phyloP scores from a whole-genome alignment of 305 asterid species.

The Fraxinus sp. region DNA sequence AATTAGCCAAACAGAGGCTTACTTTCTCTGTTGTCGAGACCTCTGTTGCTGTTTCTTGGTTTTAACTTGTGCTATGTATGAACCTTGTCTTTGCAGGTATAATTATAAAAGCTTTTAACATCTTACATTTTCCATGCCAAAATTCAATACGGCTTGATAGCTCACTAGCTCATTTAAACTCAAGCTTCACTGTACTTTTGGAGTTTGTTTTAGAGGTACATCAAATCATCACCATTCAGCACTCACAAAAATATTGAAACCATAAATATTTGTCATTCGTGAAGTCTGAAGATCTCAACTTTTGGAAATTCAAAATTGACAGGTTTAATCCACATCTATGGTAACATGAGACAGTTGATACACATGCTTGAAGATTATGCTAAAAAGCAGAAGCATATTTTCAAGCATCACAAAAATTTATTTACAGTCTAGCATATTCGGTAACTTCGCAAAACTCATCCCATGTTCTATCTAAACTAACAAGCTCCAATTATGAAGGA shows the following conservation, averaged over 20 bases:
- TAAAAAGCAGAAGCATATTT: background rate
- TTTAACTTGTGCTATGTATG: background rate
- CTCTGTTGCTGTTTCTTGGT: background rate
- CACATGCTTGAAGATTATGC: background rate
- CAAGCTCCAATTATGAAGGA: background rate
- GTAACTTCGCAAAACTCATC: background rate
- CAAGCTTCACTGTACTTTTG: background rate
- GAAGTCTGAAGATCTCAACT: background rate
- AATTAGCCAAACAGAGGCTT: background rate
- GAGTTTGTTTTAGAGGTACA: background rate
- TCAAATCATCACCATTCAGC: background rate
- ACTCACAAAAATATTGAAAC: background rate
- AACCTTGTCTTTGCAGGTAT: background rate
- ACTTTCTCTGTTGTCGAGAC: background rate
- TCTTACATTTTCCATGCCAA: background rate
- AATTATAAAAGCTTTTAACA: background rate
- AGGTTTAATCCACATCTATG: background rate
- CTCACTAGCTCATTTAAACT: constrained; percentile 1
- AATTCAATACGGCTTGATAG: background rate
- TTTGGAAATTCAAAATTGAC: background rate
- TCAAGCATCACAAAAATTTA: background rate
- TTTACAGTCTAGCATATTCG: background rate
- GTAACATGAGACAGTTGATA: background rate
- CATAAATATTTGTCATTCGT: background rate
- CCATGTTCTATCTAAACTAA: background rate